These are phyloP conservation scores for Daphne laureola DNA, from an alignment of 441 rosid species.

Conservation along the genomic window DNA sequence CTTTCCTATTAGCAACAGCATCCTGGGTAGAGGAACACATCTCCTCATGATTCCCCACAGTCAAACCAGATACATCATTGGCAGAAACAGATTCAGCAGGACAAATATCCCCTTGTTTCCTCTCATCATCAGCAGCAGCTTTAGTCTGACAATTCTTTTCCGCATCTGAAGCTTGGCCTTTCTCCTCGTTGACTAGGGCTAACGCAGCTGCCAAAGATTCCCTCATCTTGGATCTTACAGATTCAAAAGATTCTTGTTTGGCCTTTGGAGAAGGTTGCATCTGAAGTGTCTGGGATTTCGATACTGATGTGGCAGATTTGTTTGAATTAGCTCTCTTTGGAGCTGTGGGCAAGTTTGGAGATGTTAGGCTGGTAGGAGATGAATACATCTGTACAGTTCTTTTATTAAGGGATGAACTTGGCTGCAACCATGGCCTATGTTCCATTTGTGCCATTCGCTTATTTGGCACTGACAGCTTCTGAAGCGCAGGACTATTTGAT, in stretches of 20 bases:
- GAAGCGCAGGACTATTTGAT: constrained; percentile 24
- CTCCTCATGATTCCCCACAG: constrained; percentile 18
- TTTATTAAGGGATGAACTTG: constrained; percentile 31
- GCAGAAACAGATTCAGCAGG: constrained; percentile 18
- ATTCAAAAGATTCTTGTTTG: constrained; percentile 41
- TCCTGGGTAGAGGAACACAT: constrained; percentile 20
- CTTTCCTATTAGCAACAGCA: constrained; percentile 13
- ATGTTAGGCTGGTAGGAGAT: constrained; percentile 21
- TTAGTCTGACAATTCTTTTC: constrained; percentile 31
- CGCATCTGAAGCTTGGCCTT: constrained; percentile 22
- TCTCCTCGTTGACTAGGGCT: constrained; percentile 49
- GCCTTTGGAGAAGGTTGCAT: constrained; percentile 30
- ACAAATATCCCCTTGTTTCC: constrained; percentile 22
- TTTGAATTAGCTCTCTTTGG: constrained; percentile 34
- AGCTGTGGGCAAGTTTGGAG: constrained; percentile 31
- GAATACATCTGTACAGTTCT: constrained; percentile 32
- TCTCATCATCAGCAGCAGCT: constrained; percentile 15
- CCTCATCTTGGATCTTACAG: constrained; percentile 87
- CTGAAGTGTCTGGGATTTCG: constrained; percentile 34
- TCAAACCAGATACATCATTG: constrained; percentile 14
- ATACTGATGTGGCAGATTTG: constrained; percentile 29
- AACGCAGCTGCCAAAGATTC: constrained; percentile 74
- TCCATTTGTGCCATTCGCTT: constrained; percentile 44
- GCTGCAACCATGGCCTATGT: constrained; percentile 83
- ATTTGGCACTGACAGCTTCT: constrained; percentile 26